phyloP scores from a whole-genome alignment of 208 protist genomes.

The Leishmania martiniquensis region DNA sequence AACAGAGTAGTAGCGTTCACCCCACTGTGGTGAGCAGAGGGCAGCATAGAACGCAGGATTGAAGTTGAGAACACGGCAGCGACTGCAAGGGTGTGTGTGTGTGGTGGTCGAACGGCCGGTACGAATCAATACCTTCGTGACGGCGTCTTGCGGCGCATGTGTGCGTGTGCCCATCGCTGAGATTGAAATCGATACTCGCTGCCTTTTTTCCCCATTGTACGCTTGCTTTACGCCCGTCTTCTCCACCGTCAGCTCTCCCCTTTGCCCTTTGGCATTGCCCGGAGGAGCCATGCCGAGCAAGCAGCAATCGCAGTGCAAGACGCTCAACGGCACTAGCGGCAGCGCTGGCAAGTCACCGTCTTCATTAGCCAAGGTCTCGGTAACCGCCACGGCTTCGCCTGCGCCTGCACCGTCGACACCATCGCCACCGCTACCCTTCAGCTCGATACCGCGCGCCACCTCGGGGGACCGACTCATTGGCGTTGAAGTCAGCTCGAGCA shows the following conservation, averaged over 20 bases:
- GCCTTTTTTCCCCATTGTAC: not conserved
- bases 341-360: conserved; percentile 5
- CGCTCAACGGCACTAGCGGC: conserved; percentile 11
- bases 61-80: not conserved
- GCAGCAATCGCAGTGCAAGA: conserved; percentile 6
- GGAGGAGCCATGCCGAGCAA: conserved; percentile 23
- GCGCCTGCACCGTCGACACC: conserved; percentile 3
- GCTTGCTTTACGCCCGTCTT: not conserved
- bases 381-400: not conserved
- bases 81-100: not conserved
- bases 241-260: not conserved
- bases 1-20: not conserved
- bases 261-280: not conserved
- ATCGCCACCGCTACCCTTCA: conserved; percentile 16
- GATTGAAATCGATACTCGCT: not conserved
- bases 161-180: not conserved
- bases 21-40: not conserved
- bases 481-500: conserved; percentile 29
- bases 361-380: conserved; percentile 2
- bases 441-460: conserved; percentile 32
- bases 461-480: conserved; percentile 29
- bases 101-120: not conserved
- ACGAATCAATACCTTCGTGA: not conserved
- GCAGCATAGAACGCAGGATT: not conserved
- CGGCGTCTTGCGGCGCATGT: not conserved